These are phyloP conservation scores for Rasamsonia emersonii DNA, from an alignment of 2,329 filamentous ascomycete species.

Conservation along the genomic window DNA sequence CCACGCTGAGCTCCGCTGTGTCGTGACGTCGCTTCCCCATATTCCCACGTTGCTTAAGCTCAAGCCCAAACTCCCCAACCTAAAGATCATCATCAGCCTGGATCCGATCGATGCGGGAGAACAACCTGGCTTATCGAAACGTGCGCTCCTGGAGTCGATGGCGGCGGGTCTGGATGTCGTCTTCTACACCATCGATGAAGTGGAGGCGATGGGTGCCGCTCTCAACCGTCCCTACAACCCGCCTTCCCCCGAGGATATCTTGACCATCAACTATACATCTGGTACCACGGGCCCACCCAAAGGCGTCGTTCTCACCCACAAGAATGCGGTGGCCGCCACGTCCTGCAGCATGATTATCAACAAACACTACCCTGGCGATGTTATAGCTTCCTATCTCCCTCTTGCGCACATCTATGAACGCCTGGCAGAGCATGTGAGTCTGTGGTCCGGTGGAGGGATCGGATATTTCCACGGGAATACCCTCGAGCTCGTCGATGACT, in stretches of 20 bases:
- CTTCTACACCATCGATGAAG: slow-evolving; percentile 69
- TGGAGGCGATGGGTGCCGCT: slow-evolving; percentile 70
- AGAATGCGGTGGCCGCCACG: slow-evolving; percentile 67
- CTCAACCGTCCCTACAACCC: slow-evolving; percentile 62
- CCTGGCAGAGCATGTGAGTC: slow-evolving; percentile 65
- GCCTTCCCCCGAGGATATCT: slow-evolving; percentile 63
- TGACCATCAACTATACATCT: slow-evolving; percentile 65
- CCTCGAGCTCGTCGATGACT: slow-evolving; percentile 73
- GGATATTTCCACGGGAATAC: slow-evolving; percentile 96
- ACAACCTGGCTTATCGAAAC: slow-evolving; percentile 67
- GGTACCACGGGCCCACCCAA: slow-evolving; percentile 58
- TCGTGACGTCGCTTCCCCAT: slow-evolving; percentile 72
- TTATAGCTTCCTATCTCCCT: slow-evolving; percentile 78
- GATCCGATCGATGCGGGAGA: slow-evolving; percentile 78
- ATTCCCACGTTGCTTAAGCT: slow-evolving; percentile 75
- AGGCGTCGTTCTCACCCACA: slow-evolving; percentile 65
- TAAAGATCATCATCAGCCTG: slow-evolving; percentile 83
- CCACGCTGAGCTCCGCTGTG: slow-evolving; percentile 66
- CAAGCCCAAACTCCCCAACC: slow-evolving; percentile 61
- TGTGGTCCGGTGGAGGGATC: slow-evolving; percentile 64
- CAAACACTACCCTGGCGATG: slow-evolving; percentile 47
- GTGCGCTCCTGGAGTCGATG: slow-evolving; percentile 64
- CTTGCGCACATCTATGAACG: slow-evolving; percentile 91
- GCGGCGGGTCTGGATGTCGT: slow-evolving; percentile 65
- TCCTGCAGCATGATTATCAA: slow-evolving; percentile 46